Percentiles rank a stretch among this genome's conserved stretches.
Evolutionary conservation across 805 yeast genomes (phyloP).

Genomic region (Yarrowia divulgata): DNA sequence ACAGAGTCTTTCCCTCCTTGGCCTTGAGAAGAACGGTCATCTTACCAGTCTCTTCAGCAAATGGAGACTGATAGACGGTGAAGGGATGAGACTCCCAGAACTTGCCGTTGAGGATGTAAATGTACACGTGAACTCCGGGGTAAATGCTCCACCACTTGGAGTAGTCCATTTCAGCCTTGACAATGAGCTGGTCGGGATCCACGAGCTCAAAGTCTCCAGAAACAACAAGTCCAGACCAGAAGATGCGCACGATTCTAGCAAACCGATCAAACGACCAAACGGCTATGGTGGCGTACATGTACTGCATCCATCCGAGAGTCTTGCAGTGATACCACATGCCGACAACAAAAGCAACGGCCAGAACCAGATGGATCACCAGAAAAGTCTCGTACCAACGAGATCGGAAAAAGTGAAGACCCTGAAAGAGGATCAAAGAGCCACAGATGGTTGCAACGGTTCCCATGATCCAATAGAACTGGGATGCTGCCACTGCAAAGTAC

Average conservation of each 20-base stretch:
- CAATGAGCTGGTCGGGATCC: conserved; percentile 19
- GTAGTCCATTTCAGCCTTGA: conserved; percentile 28
- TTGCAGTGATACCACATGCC: conserved; percentile 66
- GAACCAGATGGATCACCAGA: conserved; percentile 60
- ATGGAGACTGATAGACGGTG: conserved; percentile 51
- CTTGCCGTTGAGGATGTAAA: conserved; percentile 62
- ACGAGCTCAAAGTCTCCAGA: conserved; percentile 25
- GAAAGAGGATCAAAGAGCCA: conserved; percentile 56
- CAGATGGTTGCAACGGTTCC: conserved; percentile 56
- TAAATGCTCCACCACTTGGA: conserved; percentile 53
- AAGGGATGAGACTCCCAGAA: conserved; percentile 83
- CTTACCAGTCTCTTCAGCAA: conserved; percentile 12
- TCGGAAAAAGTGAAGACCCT: conserved; percentile 61
- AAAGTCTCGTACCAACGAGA: conserved; percentile 65
- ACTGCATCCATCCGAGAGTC: conserved; percentile 55
- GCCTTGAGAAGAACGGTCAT: conserved; percentile 35
- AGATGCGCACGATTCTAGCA: conserved; percentile 61
- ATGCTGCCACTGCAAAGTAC: conserved; percentile 11
- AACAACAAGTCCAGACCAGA: conserved; percentile 61
- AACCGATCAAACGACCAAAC: conserved; percentile 77
- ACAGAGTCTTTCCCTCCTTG: conserved; percentile 27
- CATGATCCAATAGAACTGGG: conserved; percentile 34
- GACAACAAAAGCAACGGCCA: conserved; percentile 61
- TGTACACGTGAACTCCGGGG: conserved; percentile 66
- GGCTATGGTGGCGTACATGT: conserved; percentile 61